phyloP scores from a whole-genome alignment of 306 rosid species.

The Delonix regia region DNA sequence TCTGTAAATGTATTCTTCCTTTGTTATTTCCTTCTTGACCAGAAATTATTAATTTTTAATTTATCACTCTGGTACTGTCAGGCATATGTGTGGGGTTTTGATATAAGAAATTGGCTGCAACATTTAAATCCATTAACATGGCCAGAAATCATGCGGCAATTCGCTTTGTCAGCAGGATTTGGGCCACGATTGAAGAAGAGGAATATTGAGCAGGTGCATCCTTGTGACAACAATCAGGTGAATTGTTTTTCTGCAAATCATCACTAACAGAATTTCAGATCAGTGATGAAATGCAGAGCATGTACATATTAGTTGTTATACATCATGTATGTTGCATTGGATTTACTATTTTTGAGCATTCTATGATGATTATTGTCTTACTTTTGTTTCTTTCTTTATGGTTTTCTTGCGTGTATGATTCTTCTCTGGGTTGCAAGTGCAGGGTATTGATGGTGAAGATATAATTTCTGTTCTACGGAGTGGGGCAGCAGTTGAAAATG shows the following conservation, averaged over 20 bases:
- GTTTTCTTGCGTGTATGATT: constrained; percentile 8
- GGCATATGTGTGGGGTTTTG: constrained; percentile 88
- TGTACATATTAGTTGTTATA: neutral
- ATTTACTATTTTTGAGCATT: neutral
- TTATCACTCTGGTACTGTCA: constrained; percentile 25
- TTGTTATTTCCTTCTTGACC: constrained; percentile 23
- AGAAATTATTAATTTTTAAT: neutral
- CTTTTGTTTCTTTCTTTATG: constrained; percentile 10
- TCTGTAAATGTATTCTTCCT: constrained; percentile 27
- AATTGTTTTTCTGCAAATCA: constrained; percentile 25
- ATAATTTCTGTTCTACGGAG: constrained; percentile 66
- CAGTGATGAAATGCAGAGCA: constrained; percentile 11
- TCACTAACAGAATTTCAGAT: neutral
- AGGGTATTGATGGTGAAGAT: constrained; percentile 65
- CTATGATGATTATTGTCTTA: constrained; percentile 7
- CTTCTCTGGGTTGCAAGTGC: constrained; percentile 39
- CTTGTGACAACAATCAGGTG: constrained; percentile 60
- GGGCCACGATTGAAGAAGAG: constrained; percentile 72
- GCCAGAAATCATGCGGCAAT: constrained; percentile 88
- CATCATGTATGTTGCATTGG: neutral
- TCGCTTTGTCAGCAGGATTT: constrained; percentile 79
- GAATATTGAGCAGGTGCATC: constrained; percentile 42
- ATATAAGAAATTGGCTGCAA: constrained; percentile 70
- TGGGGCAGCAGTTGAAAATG: constrained; percentile 77
- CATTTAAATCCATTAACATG: constrained; percentile 80